These are phyloP conservation scores for Leccinum uliginosum DNA, from an alignment of 768 basidiomycete species.

Conservation along the genomic window DNA sequence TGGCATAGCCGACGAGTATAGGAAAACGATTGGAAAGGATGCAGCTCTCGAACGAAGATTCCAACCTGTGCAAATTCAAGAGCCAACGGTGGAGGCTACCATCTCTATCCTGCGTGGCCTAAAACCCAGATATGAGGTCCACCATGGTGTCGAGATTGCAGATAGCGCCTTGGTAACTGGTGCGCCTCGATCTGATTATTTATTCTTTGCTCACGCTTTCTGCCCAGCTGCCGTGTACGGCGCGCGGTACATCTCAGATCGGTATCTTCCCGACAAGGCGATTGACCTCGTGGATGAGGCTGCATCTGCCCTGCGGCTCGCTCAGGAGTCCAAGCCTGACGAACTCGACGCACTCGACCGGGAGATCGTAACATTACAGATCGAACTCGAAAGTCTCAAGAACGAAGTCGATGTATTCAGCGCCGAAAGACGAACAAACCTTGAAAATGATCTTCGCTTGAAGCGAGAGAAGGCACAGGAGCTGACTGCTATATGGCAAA, in stretches of 20 bases:
- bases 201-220: neutral
- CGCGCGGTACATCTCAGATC: conserved; percentile 81
- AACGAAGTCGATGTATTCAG: conserved; percentile 85
- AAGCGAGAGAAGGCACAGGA: conserved; percentile 62
- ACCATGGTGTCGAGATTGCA: conserved; percentile 90
- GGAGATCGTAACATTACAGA: conserved; percentile 81
- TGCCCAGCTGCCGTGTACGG: conserved; percentile 72
- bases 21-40: conserved; percentile 89
- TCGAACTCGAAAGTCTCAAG: conserved; percentile 85
- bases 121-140: conserved; percentile 82
- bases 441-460: conserved; percentile 56
- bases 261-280: conserved; percentile 87
- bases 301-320: conserved; percentile 77
- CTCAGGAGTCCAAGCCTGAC: conserved; percentile 86
- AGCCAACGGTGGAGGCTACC: conserved; percentile 80
- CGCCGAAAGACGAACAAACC: conserved; percentile 62
- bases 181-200: conserved; percentile 23
- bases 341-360: conserved; percentile 78
- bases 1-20: conserved; percentile 67
- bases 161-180: conserved; percentile 86
- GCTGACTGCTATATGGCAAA: conserved; percentile 68
- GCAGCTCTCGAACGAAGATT: conserved; percentile 89
- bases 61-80: conserved; percentile 85
- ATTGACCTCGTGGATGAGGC: conserved; percentile 94
- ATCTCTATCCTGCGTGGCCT: conserved; percentile 86